phyloP scores from a whole-genome alignment of 1,284 basidiomycete genomes.

The Apiotrichum siamense region DNA sequence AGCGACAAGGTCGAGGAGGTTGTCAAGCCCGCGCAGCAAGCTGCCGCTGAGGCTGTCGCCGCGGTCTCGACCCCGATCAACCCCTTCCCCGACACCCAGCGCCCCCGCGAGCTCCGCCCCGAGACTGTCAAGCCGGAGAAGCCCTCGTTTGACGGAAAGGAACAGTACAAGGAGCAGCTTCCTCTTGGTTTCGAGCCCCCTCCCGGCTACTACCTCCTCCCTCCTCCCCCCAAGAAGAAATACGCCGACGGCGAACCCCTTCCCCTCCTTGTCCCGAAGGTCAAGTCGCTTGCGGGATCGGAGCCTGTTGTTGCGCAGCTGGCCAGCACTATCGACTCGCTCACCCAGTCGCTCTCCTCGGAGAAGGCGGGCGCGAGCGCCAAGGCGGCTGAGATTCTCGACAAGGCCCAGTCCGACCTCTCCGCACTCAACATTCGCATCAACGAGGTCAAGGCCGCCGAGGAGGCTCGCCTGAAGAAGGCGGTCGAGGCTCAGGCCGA shows the following conservation, averaged over 20 bases:
- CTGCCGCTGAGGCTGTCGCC: slow-evolving; percentile 19
- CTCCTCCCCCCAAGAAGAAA: slow-evolving; percentile 26
- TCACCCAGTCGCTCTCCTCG: slow-evolving; percentile 66
- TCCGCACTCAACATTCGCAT: slow-evolving; percentile 71
- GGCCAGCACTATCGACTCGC: slow-evolving; percentile 86
- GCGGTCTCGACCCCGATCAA: slow-evolving; percentile 1
- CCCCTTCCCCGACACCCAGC: slow-evolving; percentile 26
- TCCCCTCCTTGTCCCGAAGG: slow-evolving; percentile 73
- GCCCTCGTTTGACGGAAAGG: slow-evolving; percentile 44
- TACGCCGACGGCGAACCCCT: slow-evolving; percentile 46
- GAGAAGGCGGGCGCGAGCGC: slow-evolving; percentile 62
- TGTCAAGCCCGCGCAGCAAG: slow-evolving; percentile 6
- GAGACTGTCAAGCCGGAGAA: slow-evolving; percentile 41
- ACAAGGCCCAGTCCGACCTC: slow-evolving; percentile 71
- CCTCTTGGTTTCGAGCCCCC: slow-evolving; percentile 88
- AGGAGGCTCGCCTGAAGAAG: slow-evolving; percentile 67
- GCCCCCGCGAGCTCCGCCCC: slow-evolving; percentile 39
- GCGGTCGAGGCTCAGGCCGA: slow-evolving; percentile 74
- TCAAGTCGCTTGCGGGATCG: slow-evolving; percentile 70
- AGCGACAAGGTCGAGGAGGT: slow-evolving; percentile 3
- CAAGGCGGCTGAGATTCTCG: slow-evolving; percentile 55
- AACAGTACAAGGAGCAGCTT: slow-evolving; percentile 64
- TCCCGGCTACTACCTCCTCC: slow-evolving; percentile 62
- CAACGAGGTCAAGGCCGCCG: slow-evolving; percentile 73
- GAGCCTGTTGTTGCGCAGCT: slow-evolving; percentile 85